Evolutionary conservation across 2,329 filamentous ascomycete species (phyloP).

Genomic region (Pseudopithomyces maydicus): DNA sequence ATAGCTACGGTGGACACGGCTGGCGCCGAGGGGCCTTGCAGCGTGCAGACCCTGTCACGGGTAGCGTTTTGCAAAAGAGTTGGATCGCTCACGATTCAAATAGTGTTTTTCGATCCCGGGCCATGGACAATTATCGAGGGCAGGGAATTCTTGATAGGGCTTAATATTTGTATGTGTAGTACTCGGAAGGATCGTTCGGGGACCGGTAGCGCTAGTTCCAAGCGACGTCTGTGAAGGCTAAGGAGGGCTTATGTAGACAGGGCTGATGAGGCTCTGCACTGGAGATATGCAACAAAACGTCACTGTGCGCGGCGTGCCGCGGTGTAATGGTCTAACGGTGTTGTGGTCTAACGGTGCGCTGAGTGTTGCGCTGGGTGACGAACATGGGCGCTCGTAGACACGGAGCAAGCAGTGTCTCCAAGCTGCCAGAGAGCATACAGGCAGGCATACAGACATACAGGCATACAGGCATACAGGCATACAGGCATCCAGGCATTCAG

Average conservation of each 20-base stretch:
- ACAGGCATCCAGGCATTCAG: too few species aligned
- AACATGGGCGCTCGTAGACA: neutral
- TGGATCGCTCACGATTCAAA: neutral
- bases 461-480: too few species aligned
- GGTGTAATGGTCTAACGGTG: neutral
- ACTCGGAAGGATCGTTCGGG: conserved; percentile 6
- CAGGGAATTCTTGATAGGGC: neutral
- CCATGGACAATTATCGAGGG: neutral
- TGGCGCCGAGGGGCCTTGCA: neutral
- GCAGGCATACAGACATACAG: too few species aligned
- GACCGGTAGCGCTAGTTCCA: conserved; percentile 2
- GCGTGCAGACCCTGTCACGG: neutral
- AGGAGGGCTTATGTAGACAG: neutral
- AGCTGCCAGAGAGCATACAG: neutral
- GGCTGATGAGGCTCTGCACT: conserved; percentile 6
- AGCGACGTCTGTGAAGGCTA: neutral
- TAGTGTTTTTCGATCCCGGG: neutral
- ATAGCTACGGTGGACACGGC: too few species aligned
- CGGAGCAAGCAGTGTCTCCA: neutral
- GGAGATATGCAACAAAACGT: neutral
- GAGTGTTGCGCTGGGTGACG: neutral
- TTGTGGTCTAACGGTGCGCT: neutral
- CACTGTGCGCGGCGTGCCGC: neutral
- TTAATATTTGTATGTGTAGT: neutral
- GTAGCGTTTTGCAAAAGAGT: neutral